Evolutionary conservation across 345 rosid species (phyloP), one percentile per base, ranked within the genome.

Genomic region (Camelina laxa): DNA sequence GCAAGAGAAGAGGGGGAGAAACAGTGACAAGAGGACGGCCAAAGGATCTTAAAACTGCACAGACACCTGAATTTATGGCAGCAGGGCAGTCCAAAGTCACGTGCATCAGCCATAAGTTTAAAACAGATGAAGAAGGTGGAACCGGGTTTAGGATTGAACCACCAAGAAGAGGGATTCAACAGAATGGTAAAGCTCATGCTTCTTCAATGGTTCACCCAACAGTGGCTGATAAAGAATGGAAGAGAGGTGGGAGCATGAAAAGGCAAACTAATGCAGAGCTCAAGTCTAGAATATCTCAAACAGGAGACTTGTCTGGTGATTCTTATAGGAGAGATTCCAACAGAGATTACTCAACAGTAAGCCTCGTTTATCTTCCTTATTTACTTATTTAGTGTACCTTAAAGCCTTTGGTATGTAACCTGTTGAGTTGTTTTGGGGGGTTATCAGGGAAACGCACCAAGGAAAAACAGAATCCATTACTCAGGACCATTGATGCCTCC

Each of bases 401-500:
- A 76, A 69, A 69, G 2, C 56, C 27, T 45, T 36, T 63, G 55
- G 50, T 54, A 54, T 65, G 30, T 47, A 54, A 50, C 0, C 0
- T 60, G 41, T 33, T 27, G 22, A 57, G 36, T 36, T 70, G 61
- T 27, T 42, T 49, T n/a, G 57, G 63, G 0, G 24, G 3, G 51
- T 13, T 73, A 50, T 51, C 74, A 92, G 99, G 96, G 82, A 6
- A 82, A 81, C 60, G 84, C 78, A 39, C 87, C 80, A 2, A 85
- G 81, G 87, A 92, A 89, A 68, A 91, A 76, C 85, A 91, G 88
- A 81, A 87, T 92, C 49, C 87, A 92, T 57, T 92, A 69, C 83
- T 92, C 99, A 5, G 99, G 99, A 76, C 99, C 99, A 21, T 69
- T 95, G 85, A 84, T 92, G 86, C 91, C 97, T 62, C 88, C 92